These are phyloP conservation scores for Rutidosis leptorrhynchoides DNA, from an alignment of 129 eudicot species.

Conservation along the genomic window DNA sequence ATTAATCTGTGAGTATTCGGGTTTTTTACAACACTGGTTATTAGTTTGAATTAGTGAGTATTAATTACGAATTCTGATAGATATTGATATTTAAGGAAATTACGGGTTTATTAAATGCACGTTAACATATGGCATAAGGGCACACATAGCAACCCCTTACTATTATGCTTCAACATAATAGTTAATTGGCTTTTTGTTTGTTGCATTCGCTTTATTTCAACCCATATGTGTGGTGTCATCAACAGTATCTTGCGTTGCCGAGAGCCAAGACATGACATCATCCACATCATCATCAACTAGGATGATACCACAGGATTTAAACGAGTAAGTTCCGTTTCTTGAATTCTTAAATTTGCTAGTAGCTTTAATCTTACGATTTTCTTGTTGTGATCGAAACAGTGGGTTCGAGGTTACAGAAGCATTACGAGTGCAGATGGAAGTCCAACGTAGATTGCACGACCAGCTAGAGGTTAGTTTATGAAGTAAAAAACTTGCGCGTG, in stretches of 20 bases:
- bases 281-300: constrained; percentile 51
- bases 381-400: constrained; percentile 32
- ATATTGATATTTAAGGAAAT: too few relatives aligned
- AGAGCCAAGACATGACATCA: constrained; percentile 63
- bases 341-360: not conserved
- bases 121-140: too few relatives aligned
- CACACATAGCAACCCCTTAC: too few relatives aligned
- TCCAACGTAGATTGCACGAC: constrained; percentile 71
- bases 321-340: constrained; percentile 41
- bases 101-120: too few relatives aligned
- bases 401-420: constrained; percentile 92
- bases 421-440: constrained; percentile 82
- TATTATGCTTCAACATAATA: not conserved
- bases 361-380: constrained; percentile 9
- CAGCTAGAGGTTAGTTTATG: constrained; percentile 65
- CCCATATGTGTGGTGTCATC: constrained; percentile 15
- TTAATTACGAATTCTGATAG: too few relatives aligned
- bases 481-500: not conserved
- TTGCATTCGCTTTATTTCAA: not conserved
- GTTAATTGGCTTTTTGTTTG: not conserved
- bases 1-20: too few relatives aligned
- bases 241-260: constrained; percentile 62
- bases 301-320: constrained; percentile 56
- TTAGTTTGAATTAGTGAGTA: too few relatives aligned
- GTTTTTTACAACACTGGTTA: too few relatives aligned